Percentiles rank a stretch among this genome's conserved stretches.
Conservation (phyloP, 805 yeast genomes). For the Middelhovenomyces tepae region DNA sequence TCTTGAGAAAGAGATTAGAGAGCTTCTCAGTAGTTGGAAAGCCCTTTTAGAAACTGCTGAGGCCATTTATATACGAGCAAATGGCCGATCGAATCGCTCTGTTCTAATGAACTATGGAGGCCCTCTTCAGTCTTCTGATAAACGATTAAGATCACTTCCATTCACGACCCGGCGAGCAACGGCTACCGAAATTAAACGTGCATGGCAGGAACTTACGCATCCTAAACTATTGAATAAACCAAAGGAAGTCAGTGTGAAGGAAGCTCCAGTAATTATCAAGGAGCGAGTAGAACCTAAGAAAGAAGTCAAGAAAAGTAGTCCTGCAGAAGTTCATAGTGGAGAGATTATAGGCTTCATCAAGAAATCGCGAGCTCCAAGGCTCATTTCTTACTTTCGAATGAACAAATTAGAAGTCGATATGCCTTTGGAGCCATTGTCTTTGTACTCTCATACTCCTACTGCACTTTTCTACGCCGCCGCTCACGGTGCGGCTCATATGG, state of each 20-base stretch:
- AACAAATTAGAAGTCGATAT: conserved; percentile 48
- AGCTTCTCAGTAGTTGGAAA: conserved; percentile 59
- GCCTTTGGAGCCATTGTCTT: conserved; percentile 44
- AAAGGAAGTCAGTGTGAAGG: conserved; percentile 21
- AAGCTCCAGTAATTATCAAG: conserved; percentile 26
- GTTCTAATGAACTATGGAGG: conserved; percentile 61
- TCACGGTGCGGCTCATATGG: conserved; percentile 58
- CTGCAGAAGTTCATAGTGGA: conserved; percentile 42
- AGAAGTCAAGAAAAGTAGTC: conserved; percentile 17
- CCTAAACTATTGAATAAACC: conserved; percentile 38
- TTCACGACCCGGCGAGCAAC: conserved; percentile 89
- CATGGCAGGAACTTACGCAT: conserved; percentile 74
- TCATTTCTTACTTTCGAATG: conserved; percentile 52
- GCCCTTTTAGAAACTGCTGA: conserved; percentile 47
- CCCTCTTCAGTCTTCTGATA: conserved; percentile 46
- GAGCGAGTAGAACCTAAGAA: conserved; percentile 21
- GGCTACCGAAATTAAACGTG: conserved; percentile 63
- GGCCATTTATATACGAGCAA: conserved; percentile 70
- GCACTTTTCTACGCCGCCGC: conserved; percentile 70
- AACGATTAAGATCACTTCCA: conserved; percentile 64
- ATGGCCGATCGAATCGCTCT: conserved; percentile 58
- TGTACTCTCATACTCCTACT: conserved; percentile 55
- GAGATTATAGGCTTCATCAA: conserved; percentile 55
- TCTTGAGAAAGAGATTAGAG: conserved; percentile 66
- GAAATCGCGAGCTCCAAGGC: conserved; percentile 68